Percentiles rank a stretch among this genome's conserved stretches.
Evolutionary conservation across 2,329 filamentous ascomycete genomes (phyloP).

Genomic region (Diaporthe aspalathi): DNA sequence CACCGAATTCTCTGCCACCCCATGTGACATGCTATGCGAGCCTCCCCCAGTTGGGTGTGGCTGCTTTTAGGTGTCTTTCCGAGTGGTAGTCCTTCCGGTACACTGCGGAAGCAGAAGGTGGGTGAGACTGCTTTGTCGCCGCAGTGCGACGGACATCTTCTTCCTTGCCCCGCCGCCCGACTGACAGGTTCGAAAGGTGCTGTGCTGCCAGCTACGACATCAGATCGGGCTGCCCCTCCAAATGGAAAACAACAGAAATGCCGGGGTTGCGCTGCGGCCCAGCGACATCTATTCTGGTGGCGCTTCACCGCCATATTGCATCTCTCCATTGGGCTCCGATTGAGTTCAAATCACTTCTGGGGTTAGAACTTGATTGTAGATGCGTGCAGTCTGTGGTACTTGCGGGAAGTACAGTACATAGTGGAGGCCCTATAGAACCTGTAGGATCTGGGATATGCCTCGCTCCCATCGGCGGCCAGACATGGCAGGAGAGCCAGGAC

Average conservation of each 20-base stretch:
- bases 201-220: background rate
- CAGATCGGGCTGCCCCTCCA: background rate
- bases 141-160: background rate
- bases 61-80: background rate
- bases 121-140: no score
- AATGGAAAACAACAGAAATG: background rate
- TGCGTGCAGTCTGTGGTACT: background rate
- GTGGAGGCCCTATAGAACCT: background rate
- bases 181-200: background rate
- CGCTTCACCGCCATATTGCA: slow-evolving; percentile 29
- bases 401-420: no score
- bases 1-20: slow-evolving; percentile 10
- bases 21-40: slow-evolving; percentile 28
- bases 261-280: background rate
- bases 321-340: slow-evolving; percentile 5
- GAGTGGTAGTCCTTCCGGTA: background rate
- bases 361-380: background rate
- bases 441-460: background rate
- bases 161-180: background rate
- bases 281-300: slow-evolving; percentile 1
- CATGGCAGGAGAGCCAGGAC: background rate
- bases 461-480: background rate
- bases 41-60: slow-evolving; percentile 4
- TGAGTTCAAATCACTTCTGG: background rate
- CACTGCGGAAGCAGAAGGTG: background rate